These are phyloP conservation scores for Simmondsia chinensis DNA, from an alignment of 148 eudicot species.

Conservation along the genomic window DNA sequence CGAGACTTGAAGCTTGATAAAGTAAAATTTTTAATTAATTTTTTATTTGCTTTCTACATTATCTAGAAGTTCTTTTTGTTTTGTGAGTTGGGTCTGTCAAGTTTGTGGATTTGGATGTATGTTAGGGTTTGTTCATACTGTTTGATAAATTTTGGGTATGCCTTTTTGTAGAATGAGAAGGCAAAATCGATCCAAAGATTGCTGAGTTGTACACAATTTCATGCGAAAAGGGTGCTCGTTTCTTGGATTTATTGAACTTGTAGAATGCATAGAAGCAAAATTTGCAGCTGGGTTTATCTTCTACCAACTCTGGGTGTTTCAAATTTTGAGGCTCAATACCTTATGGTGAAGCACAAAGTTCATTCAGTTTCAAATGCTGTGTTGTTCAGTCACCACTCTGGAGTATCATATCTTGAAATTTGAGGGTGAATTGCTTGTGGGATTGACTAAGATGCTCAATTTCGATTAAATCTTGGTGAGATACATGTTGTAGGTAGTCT, in stretches of 20 bases:
- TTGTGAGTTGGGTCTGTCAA: constrained; percentile 5
- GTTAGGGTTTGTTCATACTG: constrained; percentile 4
- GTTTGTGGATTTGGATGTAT: constrained; percentile 16
- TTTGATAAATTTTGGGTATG: too few species aligned
- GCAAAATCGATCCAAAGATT: constrained; percentile 21
- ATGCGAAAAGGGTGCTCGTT: constrained; percentile 13
- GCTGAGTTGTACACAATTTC: constrained; percentile 13
- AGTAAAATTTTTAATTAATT: constrained; percentile 2
- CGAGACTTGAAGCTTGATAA: constrained; percentile 5
- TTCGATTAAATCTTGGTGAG: constrained; percentile 2
- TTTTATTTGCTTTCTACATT: not conserved
- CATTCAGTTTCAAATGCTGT: constrained; percentile 15
- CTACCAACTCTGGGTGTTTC: constrained; percentile 16
- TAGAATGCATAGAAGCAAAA: constrained; percentile 36
- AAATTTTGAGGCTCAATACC: constrained; percentile 11
- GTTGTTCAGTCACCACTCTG: constrained; percentile 17
- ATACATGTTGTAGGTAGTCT: constrained; percentile 17
- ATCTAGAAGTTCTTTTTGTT: too few species aligned
- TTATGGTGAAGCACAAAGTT: constrained; percentile 24
- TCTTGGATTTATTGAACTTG: constrained; percentile 15
- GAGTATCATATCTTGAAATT: constrained; percentile 19
- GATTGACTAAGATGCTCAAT: constrained; percentile 1
- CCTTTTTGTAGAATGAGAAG: constrained; percentile 27
- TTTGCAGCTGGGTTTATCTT: constrained; percentile 21
- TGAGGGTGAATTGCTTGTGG: constrained; percentile 10